A percentile compares a stretch with the other conserved stretches of the same genome.
Conservation (phyloP, 768 basidiomycete genomes). For the Crepidotus variabilis region DNA sequence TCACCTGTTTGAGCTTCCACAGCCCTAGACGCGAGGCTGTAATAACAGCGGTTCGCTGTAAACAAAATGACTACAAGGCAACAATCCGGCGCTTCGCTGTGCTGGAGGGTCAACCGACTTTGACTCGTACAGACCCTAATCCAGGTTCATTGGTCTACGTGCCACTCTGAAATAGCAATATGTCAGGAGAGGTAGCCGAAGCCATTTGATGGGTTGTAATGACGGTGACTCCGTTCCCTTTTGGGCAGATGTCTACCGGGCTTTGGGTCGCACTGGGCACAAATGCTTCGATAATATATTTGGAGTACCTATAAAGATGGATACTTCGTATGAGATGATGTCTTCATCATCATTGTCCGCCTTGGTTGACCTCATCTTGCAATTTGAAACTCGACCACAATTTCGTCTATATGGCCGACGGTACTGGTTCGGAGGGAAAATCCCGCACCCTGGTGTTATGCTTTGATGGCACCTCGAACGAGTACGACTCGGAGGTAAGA, state of each 20-base stretch:
- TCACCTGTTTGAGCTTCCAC: too few relatives aligned
- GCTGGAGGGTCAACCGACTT: too few relatives aligned
- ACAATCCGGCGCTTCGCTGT: too few relatives aligned
- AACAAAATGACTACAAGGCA: too few relatives aligned
- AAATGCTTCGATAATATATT: neutral
- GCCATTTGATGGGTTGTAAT: neutral
- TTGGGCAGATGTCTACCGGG: neutral
- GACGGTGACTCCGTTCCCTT: neutral
- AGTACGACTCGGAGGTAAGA: too few relatives aligned
- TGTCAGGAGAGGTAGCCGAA: neutral
- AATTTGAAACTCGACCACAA: neutral
- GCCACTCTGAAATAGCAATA: too few relatives aligned
- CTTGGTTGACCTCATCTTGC: too few relatives aligned
- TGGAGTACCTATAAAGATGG: neutral
- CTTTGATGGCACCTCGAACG: slow-evolving; percentile 27
- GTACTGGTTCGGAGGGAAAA: neutral
- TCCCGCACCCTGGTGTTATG: slow-evolving; percentile 53
- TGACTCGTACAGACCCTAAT: too few relatives aligned
- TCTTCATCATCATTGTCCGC: neutral
- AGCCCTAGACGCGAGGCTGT: too few relatives aligned
- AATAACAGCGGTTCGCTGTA: too few relatives aligned
- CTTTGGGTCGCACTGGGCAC: neutral
- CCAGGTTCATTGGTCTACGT: too few relatives aligned
- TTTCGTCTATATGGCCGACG: neutral
- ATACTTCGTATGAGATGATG: neutral